phyloP scores from a whole-genome alignment of 257 asterid species.

The Solanum habrochaites region DNA sequence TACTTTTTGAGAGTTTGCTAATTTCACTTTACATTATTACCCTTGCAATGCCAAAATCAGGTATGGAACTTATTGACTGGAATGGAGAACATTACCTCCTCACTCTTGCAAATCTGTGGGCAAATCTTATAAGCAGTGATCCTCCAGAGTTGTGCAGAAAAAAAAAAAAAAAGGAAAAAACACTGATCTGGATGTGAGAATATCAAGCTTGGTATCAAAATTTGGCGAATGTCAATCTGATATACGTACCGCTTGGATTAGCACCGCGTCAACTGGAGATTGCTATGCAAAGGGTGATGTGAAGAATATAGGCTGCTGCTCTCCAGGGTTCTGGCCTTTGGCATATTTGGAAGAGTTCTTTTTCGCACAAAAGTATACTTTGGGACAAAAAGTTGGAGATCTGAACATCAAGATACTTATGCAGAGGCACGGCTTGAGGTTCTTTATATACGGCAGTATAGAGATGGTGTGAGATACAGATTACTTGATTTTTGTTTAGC shows the following conservation, averaged over 20 bases:
- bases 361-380: background rate
- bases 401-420: background rate
- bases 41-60: constrained; percentile 20
- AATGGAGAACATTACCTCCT: constrained; percentile 43
- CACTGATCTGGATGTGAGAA: constrained; percentile 15
- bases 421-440: background rate
- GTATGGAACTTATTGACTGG: constrained; percentile 46
- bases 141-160: constrained; percentile 55
- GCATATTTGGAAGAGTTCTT: background rate
- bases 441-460: background rate
- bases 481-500: background rate
- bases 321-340: background rate
- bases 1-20: background rate
- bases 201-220: background rate
- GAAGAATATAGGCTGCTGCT: background rate
- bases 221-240: background rate
- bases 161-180: too few species aligned
- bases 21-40: background rate
- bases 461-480: background rate
- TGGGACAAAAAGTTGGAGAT: background rate
- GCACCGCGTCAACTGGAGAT: background rate
- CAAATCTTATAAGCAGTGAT: constrained; percentile 39
- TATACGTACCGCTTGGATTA: background rate
- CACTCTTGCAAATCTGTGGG: constrained; percentile 66
- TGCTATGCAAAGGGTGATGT: background rate